Conservation (phyloP, 179 eudicot species). For the Actinidia arguta region DNA sequence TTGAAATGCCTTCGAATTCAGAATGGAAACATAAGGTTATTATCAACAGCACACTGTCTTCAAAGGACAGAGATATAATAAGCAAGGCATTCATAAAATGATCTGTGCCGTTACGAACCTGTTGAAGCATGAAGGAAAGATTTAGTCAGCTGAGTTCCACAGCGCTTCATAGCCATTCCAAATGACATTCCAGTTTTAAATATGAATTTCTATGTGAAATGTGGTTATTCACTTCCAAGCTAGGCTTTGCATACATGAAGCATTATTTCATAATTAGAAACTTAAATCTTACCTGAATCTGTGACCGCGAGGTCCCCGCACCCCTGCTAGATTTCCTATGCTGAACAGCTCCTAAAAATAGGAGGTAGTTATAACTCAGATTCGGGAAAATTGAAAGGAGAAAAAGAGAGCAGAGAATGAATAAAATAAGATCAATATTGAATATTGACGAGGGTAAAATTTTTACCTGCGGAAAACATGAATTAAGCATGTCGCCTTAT, state of each 20-base stretch:
- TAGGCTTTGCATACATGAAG: too few relatives aligned
- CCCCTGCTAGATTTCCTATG: background rate
- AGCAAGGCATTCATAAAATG: conserved; percentile 30
- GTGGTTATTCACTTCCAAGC: background rate
- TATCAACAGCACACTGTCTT: conserved; percentile 67
- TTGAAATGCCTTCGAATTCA: conserved; percentile 77
- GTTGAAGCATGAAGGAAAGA: background rate
- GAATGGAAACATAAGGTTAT: conserved; percentile 72
- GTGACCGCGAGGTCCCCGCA: conserved; percentile 5
- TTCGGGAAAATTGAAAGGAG: too few relatives aligned
- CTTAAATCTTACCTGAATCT: conserved; percentile 13
- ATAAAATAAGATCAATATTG: too few relatives aligned
- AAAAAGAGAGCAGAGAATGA: too few relatives aligned
- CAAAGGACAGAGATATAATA: conserved; percentile 51
- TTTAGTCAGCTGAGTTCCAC: background rate
- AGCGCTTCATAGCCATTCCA: too few relatives aligned
- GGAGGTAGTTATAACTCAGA: too few relatives aligned
- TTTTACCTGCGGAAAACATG: too few relatives aligned
- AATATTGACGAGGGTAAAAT: too few relatives aligned
- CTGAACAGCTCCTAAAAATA: background rate
- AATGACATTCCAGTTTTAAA: too few relatives aligned
- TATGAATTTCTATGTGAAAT: background rate
- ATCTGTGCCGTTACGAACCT: conserved; percentile 22
- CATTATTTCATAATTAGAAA: background rate
- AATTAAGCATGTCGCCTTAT: too few relatives aligned